These are phyloP conservation scores for Rhodofomes roseus DNA, from an alignment of 1,284 basidiomycete species.

Conservation along the genomic window DNA sequence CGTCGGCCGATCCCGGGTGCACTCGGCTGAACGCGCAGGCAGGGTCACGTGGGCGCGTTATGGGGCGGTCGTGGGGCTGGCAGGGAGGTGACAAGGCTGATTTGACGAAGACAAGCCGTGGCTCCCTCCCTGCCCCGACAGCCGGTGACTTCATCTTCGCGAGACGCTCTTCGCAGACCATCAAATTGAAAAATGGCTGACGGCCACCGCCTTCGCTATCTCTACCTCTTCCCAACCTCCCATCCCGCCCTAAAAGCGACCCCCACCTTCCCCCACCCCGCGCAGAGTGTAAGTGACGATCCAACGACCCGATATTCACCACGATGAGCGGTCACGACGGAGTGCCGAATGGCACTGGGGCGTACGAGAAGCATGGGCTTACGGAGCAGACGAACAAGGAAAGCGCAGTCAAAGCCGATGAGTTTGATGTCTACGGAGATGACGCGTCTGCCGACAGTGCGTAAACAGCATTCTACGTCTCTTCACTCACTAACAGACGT, in stretches of 20 bases:
- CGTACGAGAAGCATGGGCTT: background rate
- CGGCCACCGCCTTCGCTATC: background rate
- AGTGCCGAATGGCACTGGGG: background rate
- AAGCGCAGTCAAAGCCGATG: background rate
- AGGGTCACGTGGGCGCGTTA: background rate
- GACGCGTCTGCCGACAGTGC: conserved; percentile 16
- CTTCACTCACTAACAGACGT: background rate
- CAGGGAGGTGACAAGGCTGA: background rate
- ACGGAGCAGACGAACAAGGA: background rate
- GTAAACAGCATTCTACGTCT: background rate
- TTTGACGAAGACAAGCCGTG: background rate
- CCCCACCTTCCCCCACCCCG: background rate
- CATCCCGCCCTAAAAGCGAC: background rate
- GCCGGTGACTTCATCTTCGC: background rate
- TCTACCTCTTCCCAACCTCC: background rate
- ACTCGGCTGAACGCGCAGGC: background rate
- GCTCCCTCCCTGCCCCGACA: background rate
- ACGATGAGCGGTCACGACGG: background rate
- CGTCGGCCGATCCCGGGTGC: background rate
- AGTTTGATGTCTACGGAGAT: conserved; percentile 15
- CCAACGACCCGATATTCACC: background rate
- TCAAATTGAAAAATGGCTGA: background rate
- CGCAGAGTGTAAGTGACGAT: background rate
- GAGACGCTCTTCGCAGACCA: background rate
- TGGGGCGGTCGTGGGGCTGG: background rate